These are phyloP conservation scores for Priceomyces castillae DNA, from an alignment of 805 yeast species.

Conservation along the genomic window DNA sequence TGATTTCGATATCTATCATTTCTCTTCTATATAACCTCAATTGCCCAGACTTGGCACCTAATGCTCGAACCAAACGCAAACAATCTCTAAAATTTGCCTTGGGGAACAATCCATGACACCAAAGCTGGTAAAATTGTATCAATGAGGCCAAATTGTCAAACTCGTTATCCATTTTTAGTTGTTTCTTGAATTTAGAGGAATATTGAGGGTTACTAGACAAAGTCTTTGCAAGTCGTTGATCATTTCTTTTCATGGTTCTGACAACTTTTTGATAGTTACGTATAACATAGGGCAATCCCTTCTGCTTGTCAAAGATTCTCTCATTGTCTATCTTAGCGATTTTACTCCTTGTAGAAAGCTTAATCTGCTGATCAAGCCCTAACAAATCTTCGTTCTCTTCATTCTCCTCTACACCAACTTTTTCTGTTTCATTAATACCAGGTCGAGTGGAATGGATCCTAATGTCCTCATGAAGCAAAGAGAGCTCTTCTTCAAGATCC, in stretches of 20 bases:
- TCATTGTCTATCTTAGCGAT: conserved; percentile 40
- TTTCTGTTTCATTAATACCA: not conserved
- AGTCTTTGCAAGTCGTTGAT: conserved; percentile 18
- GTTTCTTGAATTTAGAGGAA: conserved; percentile 10
- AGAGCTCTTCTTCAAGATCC: conserved; percentile 13
- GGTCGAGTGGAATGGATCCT: not conserved
- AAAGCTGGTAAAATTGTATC: conserved; percentile 42
- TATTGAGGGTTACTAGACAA: conserved; percentile 8
- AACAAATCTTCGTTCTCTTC: conserved; percentile 21
- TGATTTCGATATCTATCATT: conserved; percentile 26
- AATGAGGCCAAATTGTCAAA: conserved; percentile 32
- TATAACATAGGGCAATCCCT: conserved; percentile 33
- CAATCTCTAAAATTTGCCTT: conserved; percentile 77
- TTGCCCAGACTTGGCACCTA: conserved; percentile 43
- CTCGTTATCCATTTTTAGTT: conserved; percentile 29
- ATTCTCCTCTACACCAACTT: not conserved
- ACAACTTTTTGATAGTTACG: conserved; percentile 28
- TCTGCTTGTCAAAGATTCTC: conserved; percentile 29
- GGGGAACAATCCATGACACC: conserved; percentile 63
- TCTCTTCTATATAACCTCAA: conserved; percentile 32
- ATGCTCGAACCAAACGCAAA: conserved; percentile 47
- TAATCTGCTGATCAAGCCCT: conserved; percentile 37
- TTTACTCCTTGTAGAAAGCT: conserved; percentile 29
- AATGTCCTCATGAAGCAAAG: conserved; percentile 5
- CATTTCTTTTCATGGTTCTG: conserved; percentile 26